Conservation (phyloP, 306 rosid genomes). For the Cucurbita argyrosperma region DNA sequence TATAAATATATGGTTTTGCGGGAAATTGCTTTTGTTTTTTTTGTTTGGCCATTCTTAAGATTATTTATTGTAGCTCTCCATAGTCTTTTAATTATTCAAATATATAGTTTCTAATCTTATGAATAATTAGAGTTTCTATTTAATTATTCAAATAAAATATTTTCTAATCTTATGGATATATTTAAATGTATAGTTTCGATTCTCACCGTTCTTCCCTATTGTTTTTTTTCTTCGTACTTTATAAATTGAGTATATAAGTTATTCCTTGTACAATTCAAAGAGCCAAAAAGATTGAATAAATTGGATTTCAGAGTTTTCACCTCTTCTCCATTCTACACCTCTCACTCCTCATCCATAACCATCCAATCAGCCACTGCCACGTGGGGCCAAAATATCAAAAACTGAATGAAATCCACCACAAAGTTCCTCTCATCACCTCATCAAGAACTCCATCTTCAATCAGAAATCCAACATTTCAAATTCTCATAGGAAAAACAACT, state of each 20-base stretch:
- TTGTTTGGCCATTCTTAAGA: background rate
- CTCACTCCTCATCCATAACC: constrained; percentile 56
- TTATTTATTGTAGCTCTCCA: background rate
- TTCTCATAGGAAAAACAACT: background rate
- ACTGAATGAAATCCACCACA: constrained; percentile 27
- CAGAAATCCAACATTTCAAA: background rate
- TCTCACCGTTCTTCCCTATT: too few species aligned
- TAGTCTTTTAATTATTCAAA: too few species aligned
- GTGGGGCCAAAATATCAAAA: constrained; percentile 55
- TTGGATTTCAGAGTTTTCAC: constrained; percentile 3
- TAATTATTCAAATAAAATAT: too few species aligned
- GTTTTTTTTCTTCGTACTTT: too few species aligned
- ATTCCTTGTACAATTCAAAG: background rate
- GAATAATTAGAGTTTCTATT: too few species aligned
- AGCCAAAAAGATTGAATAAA: background rate
- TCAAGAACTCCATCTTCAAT: constrained; percentile 21
- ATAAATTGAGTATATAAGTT: too few species aligned
- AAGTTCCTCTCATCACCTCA: constrained; percentile 30
- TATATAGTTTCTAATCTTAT: too few species aligned
- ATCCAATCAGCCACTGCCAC: constrained; percentile 50
- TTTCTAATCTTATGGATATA: too few species aligned
- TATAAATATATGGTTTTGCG: background rate
- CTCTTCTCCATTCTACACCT: constrained; percentile 55
- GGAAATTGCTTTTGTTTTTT: too few species aligned
- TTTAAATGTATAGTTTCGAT: too few species aligned